These are phyloP conservation scores for Phanerochaete carnosa DNA, from an alignment of 768 basidiomycete species.

Conservation along the genomic window DNA sequence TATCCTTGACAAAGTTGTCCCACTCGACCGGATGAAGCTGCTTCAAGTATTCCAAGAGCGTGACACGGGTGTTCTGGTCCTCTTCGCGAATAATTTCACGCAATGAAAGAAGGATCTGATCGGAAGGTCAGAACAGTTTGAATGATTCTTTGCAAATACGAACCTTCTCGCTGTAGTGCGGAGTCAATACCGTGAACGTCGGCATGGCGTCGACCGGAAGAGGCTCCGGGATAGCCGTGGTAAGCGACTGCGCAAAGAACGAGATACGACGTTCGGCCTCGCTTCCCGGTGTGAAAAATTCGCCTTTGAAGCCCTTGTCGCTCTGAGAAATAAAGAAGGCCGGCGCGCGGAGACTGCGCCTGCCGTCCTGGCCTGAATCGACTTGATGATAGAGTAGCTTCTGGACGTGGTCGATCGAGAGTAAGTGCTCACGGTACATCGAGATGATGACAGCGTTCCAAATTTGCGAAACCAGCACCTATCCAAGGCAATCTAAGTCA, in stretches of 20 bases:
- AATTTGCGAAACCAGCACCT: slow-evolving; percentile 97
- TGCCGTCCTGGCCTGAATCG: slow-evolving; percentile 76
- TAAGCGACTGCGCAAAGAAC: slow-evolving; percentile 97
- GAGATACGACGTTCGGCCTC: slow-evolving; percentile 98
- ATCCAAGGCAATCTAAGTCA: neutral
- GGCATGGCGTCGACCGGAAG: slow-evolving; percentile 99
- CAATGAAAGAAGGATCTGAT: slow-evolving; percentile 86
- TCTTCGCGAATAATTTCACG: slow-evolving; percentile 99
- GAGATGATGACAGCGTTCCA: slow-evolving; percentile 99
- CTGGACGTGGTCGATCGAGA: slow-evolving; percentile 98
- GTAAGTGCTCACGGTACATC: slow-evolving; percentile 98
- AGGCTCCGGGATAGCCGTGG: slow-evolving; percentile 90
- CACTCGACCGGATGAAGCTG: slow-evolving; percentile 97
- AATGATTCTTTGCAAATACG: slow-evolving; percentile 9
- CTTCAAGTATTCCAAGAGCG: slow-evolving; percentile 95
- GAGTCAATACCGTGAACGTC: slow-evolving; percentile 96
- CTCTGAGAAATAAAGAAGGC: slow-evolving; percentile 98
- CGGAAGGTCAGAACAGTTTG: neutral
- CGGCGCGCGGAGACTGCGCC: slow-evolving; percentile 89
- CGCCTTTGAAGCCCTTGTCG: slow-evolving; percentile 78
- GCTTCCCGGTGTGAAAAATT: slow-evolving; percentile 92
- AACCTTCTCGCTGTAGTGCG: slow-evolving; percentile 98
- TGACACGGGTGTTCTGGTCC: slow-evolving; percentile 95
- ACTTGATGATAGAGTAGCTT: slow-evolving; percentile 97
- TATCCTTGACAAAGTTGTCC: slow-evolving; percentile 99